Percentiles rank a stretch among this genome's conserved stretches.
Conservation (phyloP, 805 yeast species). For the Maudiozyma barnettii region DNA sequence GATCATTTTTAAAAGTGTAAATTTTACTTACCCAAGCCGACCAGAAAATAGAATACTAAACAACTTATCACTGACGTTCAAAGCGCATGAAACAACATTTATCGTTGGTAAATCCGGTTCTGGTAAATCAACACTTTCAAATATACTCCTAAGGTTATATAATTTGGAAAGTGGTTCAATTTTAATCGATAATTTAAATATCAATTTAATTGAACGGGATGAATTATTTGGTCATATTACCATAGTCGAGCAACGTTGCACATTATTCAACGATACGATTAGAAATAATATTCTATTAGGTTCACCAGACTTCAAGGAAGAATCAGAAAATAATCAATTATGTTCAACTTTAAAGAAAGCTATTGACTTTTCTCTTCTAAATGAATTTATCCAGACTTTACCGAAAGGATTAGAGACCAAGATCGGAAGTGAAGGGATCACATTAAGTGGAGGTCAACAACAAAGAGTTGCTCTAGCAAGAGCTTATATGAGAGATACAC, state of each 20-base stretch:
- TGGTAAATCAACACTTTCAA: conserved; percentile 80
- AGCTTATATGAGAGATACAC: conserved; percentile 63
- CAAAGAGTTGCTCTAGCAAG: conserved; percentile 82
- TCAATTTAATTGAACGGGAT: conserved; percentile 33
- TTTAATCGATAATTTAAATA: conserved; percentile 42
- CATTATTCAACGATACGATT: conserved; percentile 55
- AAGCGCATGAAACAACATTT: conserved; percentile 42
- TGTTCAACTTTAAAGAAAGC: conserved; percentile 33
- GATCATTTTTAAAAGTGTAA: conserved; percentile 46
- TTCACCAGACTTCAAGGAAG: conserved; percentile 8
- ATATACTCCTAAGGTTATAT: conserved; percentile 55
- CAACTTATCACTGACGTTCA: conserved; percentile 38
- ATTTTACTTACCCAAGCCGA: conserved; percentile 57
- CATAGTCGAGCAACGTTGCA: conserved; percentile 62
- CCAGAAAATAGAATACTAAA: conserved; percentile 38
- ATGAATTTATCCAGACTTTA: conserved; percentile 37
- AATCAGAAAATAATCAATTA: conserved; percentile 16
- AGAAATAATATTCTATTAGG: conserved; percentile 57
- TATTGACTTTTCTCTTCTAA: conserved; percentile 42
- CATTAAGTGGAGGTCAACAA: conserved; percentile 83
- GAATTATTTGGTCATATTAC: conserved; percentile 61
- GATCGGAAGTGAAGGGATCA: conserved; percentile 37
- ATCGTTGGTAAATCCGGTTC: conserved; percentile 85
- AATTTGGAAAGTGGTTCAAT: conserved; percentile 44
- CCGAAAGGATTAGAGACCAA: conserved; percentile 48